Conservation (phyloP, 1,284 basidiomycete genomes). For the Ceratobasidium sp. region DNA sequence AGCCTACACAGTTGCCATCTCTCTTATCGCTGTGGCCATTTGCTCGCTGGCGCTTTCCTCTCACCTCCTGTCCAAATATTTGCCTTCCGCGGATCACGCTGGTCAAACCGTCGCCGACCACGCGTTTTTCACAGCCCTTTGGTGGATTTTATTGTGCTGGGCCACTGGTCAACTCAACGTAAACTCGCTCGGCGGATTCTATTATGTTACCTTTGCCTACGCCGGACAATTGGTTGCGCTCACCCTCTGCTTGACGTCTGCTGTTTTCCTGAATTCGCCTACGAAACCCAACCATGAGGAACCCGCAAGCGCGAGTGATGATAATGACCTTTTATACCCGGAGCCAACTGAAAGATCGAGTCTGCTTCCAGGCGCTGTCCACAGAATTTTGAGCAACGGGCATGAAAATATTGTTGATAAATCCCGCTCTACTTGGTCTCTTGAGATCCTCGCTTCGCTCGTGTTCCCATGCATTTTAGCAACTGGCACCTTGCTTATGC, state of each 20-base stretch:
- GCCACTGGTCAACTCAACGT: constrained; percentile 57
- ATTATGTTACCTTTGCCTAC: constrained; percentile 66
- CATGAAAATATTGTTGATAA: not conserved
- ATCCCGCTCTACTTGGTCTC: constrained; percentile 56
- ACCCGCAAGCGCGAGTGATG: constrained; percentile 39
- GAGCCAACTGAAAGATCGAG: constrained; percentile 40
- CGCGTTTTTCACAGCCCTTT: constrained; percentile 50
- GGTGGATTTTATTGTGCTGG: constrained; percentile 63
- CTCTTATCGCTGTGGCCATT: constrained; percentile 37
- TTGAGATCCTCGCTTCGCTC: constrained; percentile 64
- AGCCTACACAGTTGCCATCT: constrained; percentile 34
- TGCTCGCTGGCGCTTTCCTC: constrained; percentile 27
- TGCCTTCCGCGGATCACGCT: not conserved
- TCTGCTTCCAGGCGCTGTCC: constrained; percentile 39
- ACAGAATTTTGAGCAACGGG: constrained; percentile 47
- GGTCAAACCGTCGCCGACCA: constrained; percentile 1
- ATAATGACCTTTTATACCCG: constrained; percentile 6
- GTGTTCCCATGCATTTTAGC: constrained; percentile 65
- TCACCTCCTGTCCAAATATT: constrained; percentile 18
- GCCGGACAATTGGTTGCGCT: constrained; percentile 59
- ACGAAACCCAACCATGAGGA: not conserved
- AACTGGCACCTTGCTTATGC: constrained; percentile 61
- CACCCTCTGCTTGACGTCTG: constrained; percentile 55
- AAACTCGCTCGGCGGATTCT: constrained; percentile 60
- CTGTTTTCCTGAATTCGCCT: constrained; percentile 19